phyloP scores from a whole-genome alignment of 192 early-diverging fungal species.

The Backusella luteola region DNA sequence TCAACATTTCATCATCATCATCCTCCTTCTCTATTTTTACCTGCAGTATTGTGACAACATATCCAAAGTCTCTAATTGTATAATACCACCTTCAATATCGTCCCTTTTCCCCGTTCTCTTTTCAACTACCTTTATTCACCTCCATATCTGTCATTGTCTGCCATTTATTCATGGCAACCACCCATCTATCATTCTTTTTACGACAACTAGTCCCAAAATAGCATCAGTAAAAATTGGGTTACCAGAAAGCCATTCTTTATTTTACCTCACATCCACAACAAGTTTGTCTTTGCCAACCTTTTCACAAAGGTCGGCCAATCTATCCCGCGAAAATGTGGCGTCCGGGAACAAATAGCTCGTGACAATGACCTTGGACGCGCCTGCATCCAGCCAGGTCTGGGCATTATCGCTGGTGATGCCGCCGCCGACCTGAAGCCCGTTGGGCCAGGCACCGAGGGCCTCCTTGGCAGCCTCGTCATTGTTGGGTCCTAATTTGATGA shows the following conservation, averaged over 20 bases:
- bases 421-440: conserved; percentile 89
- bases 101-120: conserved; percentile 1
- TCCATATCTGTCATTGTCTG: conserved; percentile 90
- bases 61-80: conserved; percentile 44
- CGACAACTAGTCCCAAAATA: conserved; percentile 61
- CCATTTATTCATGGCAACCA: conserved; percentile 99
- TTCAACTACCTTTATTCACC: conserved; percentile 59
- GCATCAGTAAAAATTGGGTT: no score
- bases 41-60: conserved; percentile 63
- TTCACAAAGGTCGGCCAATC: conserved; percentile 56
- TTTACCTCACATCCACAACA: conserved; percentile 78
- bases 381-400: conserved; percentile 77
- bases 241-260: no score
- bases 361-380: conserved; percentile 94
- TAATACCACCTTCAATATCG: not conserved
- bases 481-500: conserved; percentile 90
- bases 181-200: conserved; percentile 67
- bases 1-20: not conserved
- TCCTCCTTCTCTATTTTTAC: conserved; percentile 21
- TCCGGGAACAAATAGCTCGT: conserved; percentile 93
- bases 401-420: conserved; percentile 91
- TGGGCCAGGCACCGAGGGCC: conserved; percentile 84
- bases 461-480: conserved; percentile 85
- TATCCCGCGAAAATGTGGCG: conserved; percentile 62
- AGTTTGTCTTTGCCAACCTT: conserved; percentile 67